Percentiles rank a stretch among this genome's conserved stretches.
Evolutionary conservation across 2,329 filamentous ascomycete genomes (phyloP).

Genomic region (Arthroderma sp.): DNA sequence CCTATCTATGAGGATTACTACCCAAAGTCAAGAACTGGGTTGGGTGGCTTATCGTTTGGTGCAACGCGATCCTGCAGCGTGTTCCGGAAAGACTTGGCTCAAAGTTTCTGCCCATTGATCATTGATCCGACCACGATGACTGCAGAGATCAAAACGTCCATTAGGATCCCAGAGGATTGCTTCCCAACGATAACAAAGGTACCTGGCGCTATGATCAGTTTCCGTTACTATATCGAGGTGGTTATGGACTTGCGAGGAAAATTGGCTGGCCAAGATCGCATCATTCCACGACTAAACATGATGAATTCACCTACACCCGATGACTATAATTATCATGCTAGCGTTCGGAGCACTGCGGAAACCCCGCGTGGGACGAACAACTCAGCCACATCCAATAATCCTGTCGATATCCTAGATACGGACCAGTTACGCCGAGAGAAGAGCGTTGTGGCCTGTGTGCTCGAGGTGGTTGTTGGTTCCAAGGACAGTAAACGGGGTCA

Average conservation of each 20-base stretch:
- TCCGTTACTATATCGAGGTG: constrained; percentile 87
- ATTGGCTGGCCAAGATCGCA: constrained; percentile 59
- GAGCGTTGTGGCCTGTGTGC: constrained; percentile 73
- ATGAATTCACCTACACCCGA: constrained; percentile 31
- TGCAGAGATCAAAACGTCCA: constrained; percentile 65
- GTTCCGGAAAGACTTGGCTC: constrained; percentile 90
- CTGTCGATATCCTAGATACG: constrained; percentile 67
- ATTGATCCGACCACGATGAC: constrained; percentile 69
- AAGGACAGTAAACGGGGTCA: constrained; percentile 54
- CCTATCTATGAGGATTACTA: constrained; percentile 71
- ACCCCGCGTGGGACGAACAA: constrained; percentile 18
- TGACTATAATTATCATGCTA: constrained; percentile 32
- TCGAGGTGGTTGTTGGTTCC: constrained; percentile 80
- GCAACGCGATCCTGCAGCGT: constrained; percentile 77
- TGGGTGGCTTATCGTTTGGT: constrained; percentile 74
- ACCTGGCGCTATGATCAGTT: constrained; percentile 86
- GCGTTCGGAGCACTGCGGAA: constrained; percentile 24
- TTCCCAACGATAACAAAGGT: constrained; percentile 87
- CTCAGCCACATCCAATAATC: constrained; percentile 29
- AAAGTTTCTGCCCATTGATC: constrained; percentile 76
- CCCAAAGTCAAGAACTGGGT: constrained; percentile 71
- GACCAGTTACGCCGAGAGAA: constrained; percentile 77
- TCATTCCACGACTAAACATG: constrained; percentile 43
- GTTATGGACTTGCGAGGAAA: constrained; percentile 86
- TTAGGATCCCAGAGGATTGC: constrained; percentile 76